Conservation (phyloP, 2,329 filamentous ascomycete genomes). For the Tolypocladium inflatum region DNA sequence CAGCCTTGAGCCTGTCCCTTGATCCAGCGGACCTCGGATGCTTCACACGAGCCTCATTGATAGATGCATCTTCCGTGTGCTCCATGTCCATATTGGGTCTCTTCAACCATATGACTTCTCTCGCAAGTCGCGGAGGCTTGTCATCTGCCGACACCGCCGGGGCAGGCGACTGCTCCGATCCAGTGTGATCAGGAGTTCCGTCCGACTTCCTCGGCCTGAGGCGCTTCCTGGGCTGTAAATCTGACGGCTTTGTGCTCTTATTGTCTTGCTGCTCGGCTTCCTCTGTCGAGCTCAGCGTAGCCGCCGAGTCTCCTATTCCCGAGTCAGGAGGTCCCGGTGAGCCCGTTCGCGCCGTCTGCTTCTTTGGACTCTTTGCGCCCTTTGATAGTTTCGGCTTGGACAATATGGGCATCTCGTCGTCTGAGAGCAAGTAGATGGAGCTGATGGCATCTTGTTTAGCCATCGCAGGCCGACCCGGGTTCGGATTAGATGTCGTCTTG, state of each 20-base stretch:
- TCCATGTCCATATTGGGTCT: not conserved
- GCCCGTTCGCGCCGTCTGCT: not conserved
- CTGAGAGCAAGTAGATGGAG: constrained; percentile 19
- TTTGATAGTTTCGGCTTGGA: constrained; percentile 3
- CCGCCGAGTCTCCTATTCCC: not conserved
- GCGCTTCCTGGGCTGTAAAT: not conserved
- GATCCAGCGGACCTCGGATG: not conserved
- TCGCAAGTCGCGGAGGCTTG: not conserved
- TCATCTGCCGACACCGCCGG: not conserved
- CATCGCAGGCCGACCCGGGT: not conserved
- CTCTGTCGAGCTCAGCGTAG: not conserved
- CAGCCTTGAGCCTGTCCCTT: not conserved
- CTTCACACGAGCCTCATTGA: not conserved
- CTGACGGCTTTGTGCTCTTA: not conserved
- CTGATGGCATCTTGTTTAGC: not conserved
- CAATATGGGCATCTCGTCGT: constrained; percentile 24
- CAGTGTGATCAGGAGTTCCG: not conserved
- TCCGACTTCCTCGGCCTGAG: not conserved
- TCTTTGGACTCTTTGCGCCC: not conserved
- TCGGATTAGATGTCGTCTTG: not conserved
- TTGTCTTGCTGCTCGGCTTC: not conserved
- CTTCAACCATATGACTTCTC: constrained; percentile 1
- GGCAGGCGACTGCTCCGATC: not conserved
- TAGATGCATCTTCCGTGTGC: not conserved
- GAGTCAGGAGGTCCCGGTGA: not conserved